phyloP scores from a whole-genome alignment of 2,329 filamentous ascomycete genomes.

The Coniochaeta pulveracea region DNA sequence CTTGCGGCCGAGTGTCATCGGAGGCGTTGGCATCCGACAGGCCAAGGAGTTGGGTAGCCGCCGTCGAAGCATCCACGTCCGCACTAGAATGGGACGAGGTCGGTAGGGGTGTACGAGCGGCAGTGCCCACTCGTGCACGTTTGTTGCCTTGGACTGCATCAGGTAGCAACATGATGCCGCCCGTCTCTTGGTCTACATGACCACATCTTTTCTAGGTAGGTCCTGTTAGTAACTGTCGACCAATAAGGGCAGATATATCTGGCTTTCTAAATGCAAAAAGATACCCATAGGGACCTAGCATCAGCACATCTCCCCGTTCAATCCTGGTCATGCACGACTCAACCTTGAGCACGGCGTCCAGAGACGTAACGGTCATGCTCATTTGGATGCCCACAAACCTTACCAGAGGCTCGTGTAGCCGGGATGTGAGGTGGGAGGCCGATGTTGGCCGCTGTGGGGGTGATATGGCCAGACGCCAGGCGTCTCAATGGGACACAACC shows the following conservation, averaged over 20 bases:
- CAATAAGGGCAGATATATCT: background rate
- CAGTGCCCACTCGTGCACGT: conserved; percentile 2
- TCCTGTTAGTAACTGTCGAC: background rate
- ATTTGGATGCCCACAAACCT: no score
- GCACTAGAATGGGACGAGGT: background rate
- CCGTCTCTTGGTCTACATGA: conserved; percentile 14
- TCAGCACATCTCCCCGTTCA: no score
- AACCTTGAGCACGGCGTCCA: no score
- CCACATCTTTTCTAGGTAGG: conserved; percentile 12
- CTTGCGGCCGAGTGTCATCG: conserved; percentile 13
- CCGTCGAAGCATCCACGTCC: conserved; percentile 9
- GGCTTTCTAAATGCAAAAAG: no score
- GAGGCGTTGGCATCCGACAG: conserved; percentile 10
- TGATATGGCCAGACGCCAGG: no score
- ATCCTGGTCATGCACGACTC: no score
- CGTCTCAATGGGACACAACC: no score
- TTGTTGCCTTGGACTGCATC: conserved; percentile 1
- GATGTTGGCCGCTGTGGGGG: no score
- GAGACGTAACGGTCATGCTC: no score
- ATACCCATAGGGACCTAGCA: no score
- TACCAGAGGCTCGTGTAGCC: no score
- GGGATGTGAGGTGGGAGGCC: no score
- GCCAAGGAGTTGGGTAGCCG: conserved; percentile 10
- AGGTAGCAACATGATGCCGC: background rate
- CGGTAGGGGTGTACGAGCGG: background rate